phyloP scores from a whole-genome alignment of 2,329 filamentous ascomycete species.

The Aspergillus nomiae region DNA sequence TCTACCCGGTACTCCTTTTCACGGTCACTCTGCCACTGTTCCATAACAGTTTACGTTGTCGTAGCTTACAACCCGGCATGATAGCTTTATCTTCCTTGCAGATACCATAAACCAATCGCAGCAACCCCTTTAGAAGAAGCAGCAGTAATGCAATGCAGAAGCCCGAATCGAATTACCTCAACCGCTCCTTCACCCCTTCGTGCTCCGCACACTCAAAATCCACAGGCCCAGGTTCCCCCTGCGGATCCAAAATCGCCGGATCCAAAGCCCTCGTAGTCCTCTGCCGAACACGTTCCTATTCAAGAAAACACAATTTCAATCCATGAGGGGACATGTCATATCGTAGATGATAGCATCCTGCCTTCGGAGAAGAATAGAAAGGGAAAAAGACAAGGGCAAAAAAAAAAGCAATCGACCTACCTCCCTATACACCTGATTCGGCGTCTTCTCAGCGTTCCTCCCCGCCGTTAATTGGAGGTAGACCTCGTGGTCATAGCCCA shows the following conservation, averaged over 20 bases:
- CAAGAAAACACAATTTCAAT: background rate
- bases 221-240: conserved; percentile 26
- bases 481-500: conserved; percentile 35
- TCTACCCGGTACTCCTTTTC: background rate
- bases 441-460: conserved; percentile 26
- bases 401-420: conserved; percentile 15
- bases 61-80: background rate
- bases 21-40: background rate
- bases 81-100: background rate
- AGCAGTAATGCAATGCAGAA: background rate
- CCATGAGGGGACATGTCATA: background rate
- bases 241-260: conserved; percentile 30
- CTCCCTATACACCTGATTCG: conserved; percentile 35
- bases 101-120: background rate
- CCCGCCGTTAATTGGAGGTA: conserved; percentile 33
- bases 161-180: background rate
- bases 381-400: background rate
- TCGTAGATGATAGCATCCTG: background rate
- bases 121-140: background rate
- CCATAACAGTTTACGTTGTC: background rate
- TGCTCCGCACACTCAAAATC: conserved; percentile 32
- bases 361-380: background rate
- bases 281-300: conserved; percentile 29
- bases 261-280: conserved; percentile 27
- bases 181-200: conserved; percentile 17